Base-by-base conservation (phyloP, 805 yeast species). In the Candida germanica region DNA sequence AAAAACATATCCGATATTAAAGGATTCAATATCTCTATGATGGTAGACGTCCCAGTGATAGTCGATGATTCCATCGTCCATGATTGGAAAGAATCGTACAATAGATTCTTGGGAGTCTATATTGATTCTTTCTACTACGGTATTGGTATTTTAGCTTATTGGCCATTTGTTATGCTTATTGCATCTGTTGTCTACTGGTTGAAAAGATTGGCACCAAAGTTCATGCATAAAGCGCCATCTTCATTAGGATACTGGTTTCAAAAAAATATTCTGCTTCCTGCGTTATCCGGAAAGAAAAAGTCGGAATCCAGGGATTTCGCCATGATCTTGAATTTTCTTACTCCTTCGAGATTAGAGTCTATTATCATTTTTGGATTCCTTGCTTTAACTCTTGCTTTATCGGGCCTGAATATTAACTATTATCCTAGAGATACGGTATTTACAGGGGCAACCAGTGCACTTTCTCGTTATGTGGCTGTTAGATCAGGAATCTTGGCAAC, bases 401-500 rank as follows among this genome's bases (percentile, higher is more conserved):
- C 43, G 29, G 39, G 50, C 16, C 27, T 36, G 24, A 28, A 49
- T 10, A 53, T 62, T 31, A 39, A 46, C 11, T 48, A 38, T 21
- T 41, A 47, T 3, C n/a, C 21, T 1, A n/a, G 33, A 4, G 65
- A 62, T 38, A 62, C 68, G 4, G 25, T 58, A 3, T 62, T 50
- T 36, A 26, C 12, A 3, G 20, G 36, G 11, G 42, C 36, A 15
- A 20, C 31, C 3, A 17, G n/a, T 4, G 64, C 64, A 0, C 39
- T 56, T 17, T 33, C 48, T 26, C 46, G 64, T 22, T 69, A 66
- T 36, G 42, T 57, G 31, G 77, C 73, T 24, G 77, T 77, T 47
- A 63, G 86, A 48, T 48, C 79, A 1, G 83, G 79, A 2, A 66
- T 79, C 18, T 50, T 77, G 30, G 58, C 51, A 6, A 53, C 67